These are phyloP conservation scores for Penicillium sclerotiorum DNA, from an alignment of 2,329 filamentous ascomycete species.

Conservation along the genomic window DNA sequence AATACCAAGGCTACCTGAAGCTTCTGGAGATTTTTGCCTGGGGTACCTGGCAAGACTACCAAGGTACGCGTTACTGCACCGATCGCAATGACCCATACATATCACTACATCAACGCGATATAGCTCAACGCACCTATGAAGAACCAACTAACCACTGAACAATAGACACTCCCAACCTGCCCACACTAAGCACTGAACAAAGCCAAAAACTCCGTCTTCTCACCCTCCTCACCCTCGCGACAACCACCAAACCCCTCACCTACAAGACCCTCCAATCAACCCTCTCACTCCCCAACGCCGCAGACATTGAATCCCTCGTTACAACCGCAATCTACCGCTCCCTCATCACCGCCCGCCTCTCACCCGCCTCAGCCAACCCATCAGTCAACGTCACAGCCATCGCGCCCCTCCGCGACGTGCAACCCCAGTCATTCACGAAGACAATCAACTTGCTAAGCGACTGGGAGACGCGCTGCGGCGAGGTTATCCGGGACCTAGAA, in stretches of 20 bases:
- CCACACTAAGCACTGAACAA: constrained; percentile 72
- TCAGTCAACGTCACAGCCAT: constrained; percentile 78
- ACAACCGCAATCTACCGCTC: constrained; percentile 86
- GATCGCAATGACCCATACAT: background rate
- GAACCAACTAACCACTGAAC: no score
- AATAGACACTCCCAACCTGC: constrained; percentile 61
- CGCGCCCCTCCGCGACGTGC: constrained; percentile 82
- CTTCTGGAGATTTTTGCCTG: constrained; percentile 89
- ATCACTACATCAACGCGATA: background rate
- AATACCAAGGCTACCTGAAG: constrained; percentile 65
- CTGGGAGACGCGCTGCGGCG: constrained; percentile 79
- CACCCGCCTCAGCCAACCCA: constrained; percentile 78
- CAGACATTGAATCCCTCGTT: constrained; percentile 81
- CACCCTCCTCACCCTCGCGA: constrained; percentile 79
- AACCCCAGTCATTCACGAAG: constrained; percentile 69
- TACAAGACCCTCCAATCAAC: constrained; percentile 69
- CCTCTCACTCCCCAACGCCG: constrained; percentile 67
- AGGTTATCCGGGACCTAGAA: constrained; percentile 74
- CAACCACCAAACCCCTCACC: constrained; percentile 66
- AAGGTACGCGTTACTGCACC: constrained; percentile 45
- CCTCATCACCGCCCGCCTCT: constrained; percentile 79
- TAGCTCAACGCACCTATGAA: no score
- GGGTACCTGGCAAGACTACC: constrained; percentile 83
- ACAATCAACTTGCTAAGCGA: constrained; percentile 66
- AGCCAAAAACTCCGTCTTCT: constrained; percentile 85